Conservation (phyloP, 2,329 filamentous ascomycete species). For the Aureobasidium sp. region DNA sequence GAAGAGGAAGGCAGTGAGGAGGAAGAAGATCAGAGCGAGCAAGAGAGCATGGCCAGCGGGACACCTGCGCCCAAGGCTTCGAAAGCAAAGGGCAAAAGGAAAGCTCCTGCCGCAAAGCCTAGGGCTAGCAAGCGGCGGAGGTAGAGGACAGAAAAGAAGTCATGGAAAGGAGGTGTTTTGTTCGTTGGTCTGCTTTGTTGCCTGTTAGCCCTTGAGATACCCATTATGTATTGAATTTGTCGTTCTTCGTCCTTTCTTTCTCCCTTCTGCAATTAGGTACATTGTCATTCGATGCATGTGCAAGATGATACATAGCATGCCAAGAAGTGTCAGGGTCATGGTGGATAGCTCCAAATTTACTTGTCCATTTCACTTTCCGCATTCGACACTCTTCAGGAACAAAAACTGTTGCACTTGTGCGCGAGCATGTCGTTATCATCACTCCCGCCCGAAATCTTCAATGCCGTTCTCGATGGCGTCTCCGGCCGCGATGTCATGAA, state of each 20-base stretch:
- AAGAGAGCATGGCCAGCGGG: constrained; percentile 7
- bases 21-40: neutral
- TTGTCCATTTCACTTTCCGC: no score
- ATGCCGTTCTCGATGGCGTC: neutral
- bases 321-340: neutral
- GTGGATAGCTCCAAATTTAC: neutral
- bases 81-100: constrained; percentile 5
- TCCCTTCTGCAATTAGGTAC: neutral
- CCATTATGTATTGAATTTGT: neutral
- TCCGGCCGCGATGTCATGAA: neutral
- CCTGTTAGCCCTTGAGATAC: neutral
- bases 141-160: neutral
- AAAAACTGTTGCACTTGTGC: neutral
- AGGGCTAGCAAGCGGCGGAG: constrained; percentile 11
- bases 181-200: neutral
- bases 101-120: neutral
- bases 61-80: constrained; percentile 12
- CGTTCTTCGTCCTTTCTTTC: neutral
- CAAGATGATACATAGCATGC: neutral
- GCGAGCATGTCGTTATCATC: neutral
- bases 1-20: constrained; percentile 9
- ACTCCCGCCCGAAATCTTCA: neutral
- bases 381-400: no score
- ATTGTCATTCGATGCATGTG: neutral
- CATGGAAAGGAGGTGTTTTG: neutral